Conservation (phyloP, 2,329 filamentous ascomycete species). For the Colletotrichum nymphaeae region DNA sequence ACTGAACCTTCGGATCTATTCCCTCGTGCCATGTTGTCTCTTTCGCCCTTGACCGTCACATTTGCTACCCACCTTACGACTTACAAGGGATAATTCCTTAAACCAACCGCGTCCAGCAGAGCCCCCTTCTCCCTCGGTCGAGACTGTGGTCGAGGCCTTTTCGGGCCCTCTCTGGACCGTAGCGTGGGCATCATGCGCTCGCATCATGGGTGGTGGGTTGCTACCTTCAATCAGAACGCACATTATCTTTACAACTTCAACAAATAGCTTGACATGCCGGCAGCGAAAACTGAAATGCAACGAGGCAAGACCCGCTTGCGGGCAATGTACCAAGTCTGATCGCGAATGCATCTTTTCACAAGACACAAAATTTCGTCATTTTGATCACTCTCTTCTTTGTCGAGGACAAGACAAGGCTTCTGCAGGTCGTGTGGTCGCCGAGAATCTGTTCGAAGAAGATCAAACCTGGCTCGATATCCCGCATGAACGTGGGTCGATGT, state of each 20-base stretch:
- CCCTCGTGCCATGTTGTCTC: no score
- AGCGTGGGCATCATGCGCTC: neutral
- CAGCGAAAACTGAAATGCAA: slow-evolving; percentile 43
- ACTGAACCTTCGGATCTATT: no score
- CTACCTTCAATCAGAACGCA: neutral
- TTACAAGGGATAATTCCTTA: no score
- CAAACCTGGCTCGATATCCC: slow-evolving; percentile 11
- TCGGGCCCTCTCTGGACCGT: no score
- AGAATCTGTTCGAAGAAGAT: neutral
- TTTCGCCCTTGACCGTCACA: no score
- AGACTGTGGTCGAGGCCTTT: no score
- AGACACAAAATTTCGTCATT: slow-evolving; percentile 8
- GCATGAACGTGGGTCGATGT: neutral
- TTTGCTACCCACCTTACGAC: no score
- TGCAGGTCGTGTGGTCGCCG: neutral
- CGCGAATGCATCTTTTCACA: slow-evolving; percentile 13
- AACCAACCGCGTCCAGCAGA: no score
- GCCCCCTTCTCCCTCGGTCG: no score
- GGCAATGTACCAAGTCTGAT: slow-evolving; percentile 38
- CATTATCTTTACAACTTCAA: no score
- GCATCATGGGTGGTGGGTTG: slow-evolving; percentile 16
- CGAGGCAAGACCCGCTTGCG: slow-evolving; percentile 39
- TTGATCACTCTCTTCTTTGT: neutral
- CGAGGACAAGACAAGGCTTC: neutral
- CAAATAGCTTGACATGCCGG: slow-evolving; percentile 17